Evolutionary conservation across 495 filamentous ascomycete genomes (phyloP).

Genomic region (Penicillium silybi): DNA sequence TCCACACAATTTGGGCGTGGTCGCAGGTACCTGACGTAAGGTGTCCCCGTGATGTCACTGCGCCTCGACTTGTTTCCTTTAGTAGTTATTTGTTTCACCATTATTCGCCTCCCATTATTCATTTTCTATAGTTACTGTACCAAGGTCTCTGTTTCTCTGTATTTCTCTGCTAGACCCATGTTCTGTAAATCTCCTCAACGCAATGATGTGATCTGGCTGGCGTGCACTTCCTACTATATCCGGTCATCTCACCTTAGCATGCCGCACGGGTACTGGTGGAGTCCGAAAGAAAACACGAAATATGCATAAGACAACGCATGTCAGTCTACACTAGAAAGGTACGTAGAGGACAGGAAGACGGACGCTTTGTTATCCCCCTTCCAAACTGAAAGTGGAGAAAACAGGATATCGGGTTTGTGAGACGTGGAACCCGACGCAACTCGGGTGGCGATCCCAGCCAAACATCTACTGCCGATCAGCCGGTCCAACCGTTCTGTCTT

Average conservation of each 20-base stretch:
- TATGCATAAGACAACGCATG: not conserved
- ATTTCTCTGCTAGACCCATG: not conserved
- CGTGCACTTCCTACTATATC: not conserved
- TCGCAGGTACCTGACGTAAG: conserved; percentile 23
- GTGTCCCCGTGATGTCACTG: conserved; percentile 21
- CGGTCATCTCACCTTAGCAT: not conserved
- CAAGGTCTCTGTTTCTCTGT: not conserved
- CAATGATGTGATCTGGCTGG: not conserved
- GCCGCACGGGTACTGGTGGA: not conserved
- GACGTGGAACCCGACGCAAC: not conserved
- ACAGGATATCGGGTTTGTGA: conserved; percentile 7
- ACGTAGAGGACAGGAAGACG: not conserved
- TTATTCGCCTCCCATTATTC: not conserved
- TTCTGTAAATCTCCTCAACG: not conserved
- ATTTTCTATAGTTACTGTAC: not conserved
- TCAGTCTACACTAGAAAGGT: not conserved
- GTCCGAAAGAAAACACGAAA: not conserved
- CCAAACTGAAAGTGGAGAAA: conserved; percentile 1
- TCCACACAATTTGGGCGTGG: conserved; percentile 10
- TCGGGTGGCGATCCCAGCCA: conserved; percentile 17
- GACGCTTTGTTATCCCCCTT: not conserved
- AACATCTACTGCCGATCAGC: conserved; percentile 3
- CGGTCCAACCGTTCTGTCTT: not conserved
- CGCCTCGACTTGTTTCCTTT: not conserved
- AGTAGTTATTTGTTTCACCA: not conserved